Percentiles rank a stretch among this genome's conserved stretches.
phyloP scores from a whole-genome alignment of 2,329 filamentous ascomycete species.

The Trichoderma koningii region DNA sequence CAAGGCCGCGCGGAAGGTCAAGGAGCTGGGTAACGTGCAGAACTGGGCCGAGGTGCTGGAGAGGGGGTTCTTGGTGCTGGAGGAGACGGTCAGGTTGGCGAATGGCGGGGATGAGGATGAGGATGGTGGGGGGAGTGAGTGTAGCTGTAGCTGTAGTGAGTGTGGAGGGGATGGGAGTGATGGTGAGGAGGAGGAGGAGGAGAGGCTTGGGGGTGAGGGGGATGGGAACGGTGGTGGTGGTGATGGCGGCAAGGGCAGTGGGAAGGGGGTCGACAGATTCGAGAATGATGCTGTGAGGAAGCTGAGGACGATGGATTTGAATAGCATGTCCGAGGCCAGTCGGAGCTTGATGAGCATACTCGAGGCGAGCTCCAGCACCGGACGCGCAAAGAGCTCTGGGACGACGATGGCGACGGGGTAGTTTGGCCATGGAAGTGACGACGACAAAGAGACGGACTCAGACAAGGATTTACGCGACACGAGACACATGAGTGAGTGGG shows the following conservation, averaged over 20 bases:
- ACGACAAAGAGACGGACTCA: not conserved
- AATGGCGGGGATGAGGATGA: conserved; percentile 38
- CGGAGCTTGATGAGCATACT: conserved; percentile 41
- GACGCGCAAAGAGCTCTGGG: conserved; percentile 42
- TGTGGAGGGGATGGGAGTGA: conserved; percentile 37
- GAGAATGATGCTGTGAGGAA: conserved; percentile 28
- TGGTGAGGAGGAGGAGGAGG: conserved; percentile 18
- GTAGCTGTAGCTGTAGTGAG: conserved; percentile 45
- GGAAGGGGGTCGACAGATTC: conserved; percentile 20
- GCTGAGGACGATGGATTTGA: conserved; percentile 27
- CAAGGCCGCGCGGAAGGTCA: conserved; percentile 64
- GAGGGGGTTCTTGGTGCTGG: conserved; percentile 63
- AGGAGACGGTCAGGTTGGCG: conserved; percentile 64
- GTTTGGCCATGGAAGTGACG: not conserved
- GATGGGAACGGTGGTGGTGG: conserved; percentile 41
- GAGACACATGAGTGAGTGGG: not conserved
- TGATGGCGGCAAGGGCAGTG: conserved; percentile 26
- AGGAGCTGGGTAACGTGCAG: conserved; percentile 79
- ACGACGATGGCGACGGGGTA: conserved; percentile 38
- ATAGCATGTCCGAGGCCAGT: conserved; percentile 44
- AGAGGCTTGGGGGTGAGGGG: conserved; percentile 39
- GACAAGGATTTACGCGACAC: not conserved
- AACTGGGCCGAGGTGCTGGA: conserved; percentile 86
- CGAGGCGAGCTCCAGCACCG: conserved; percentile 42
- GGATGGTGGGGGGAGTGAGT: conserved; percentile 27